A percentile compares a stretch with the other conserved stretches of the same genome.
phyloP scores from a whole-genome alignment of 192 early-diverging fungal genomes.

The Oehlia diaphana region DNA sequence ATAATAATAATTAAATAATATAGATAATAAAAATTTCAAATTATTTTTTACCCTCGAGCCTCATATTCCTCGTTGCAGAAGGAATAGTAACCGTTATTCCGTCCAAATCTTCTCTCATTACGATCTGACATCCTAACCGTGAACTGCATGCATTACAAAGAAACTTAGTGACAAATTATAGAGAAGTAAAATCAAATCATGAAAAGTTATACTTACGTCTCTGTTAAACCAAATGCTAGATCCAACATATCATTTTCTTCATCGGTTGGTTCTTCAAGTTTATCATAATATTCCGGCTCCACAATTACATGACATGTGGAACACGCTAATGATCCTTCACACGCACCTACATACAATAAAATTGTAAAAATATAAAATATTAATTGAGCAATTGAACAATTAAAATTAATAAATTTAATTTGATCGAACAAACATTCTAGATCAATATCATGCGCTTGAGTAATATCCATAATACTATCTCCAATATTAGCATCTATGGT shows the following conservation, averaged over 20 bases:
- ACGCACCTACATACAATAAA: conserved; percentile 63
- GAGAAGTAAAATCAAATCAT: background rate
- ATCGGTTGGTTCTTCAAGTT: conserved; percentile 89
- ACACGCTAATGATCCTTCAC: conserved; percentile 93
- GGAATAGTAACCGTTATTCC: conserved; percentile 88
- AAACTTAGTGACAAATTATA: background rate
- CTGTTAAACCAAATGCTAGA: conserved; percentile 93
- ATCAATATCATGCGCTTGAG: conserved; percentile 88
- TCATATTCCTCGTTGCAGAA: conserved; percentile 80
- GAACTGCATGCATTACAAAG: conserved; percentile 54
- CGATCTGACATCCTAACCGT: conserved; percentile 90
- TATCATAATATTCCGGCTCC: conserved; percentile 76
- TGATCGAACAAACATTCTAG: conserved; percentile 71
- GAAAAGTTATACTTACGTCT: conserved; percentile 67
- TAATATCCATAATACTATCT: conserved; percentile 88
- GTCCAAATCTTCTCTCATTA: conserved; percentile 81
- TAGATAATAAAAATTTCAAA: too few relatives aligned
- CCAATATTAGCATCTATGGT: conserved; percentile 79
- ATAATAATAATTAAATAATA: background rate
- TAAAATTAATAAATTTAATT: background rate
- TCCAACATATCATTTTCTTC: conserved; percentile 99
- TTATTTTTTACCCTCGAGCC: conserved; percentile 13
- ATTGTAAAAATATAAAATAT: too few relatives aligned
- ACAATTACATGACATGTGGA: conserved; percentile 95
- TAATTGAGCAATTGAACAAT: background rate